A percentile compares a stretch with the other conserved stretches of the same genome.
phyloP scores from a whole-genome alignment of 768 basidiomycete species.

The Suillus lakei region DNA sequence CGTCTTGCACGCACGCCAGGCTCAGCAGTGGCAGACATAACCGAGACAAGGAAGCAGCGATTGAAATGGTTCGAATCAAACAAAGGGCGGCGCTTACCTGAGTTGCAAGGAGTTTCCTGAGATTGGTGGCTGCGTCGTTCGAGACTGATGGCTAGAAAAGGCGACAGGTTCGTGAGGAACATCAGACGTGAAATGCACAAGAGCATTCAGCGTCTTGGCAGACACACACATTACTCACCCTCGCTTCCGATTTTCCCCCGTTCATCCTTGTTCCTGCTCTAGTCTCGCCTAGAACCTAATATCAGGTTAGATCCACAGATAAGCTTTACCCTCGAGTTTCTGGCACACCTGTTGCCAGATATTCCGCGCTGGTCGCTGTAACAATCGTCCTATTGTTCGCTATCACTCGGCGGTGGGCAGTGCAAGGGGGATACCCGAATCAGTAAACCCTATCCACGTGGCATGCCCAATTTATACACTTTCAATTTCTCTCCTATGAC shows the following conservation, averaged over 20 bases:
- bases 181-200: constrained; percentile 12
- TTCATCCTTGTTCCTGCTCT: constrained; percentile 24
- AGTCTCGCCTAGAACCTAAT: not conserved
- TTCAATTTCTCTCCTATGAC: not conserved
- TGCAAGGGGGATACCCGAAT: not conserved
- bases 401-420: not conserved
- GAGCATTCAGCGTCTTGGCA: constrained; percentile 26
- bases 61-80: constrained; percentile 15
- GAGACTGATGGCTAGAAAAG: constrained; percentile 30
- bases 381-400: not conserved
- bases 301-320: not conserved
- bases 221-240: constrained; percentile 30
- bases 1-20: constrained; percentile 21
- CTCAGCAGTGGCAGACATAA: constrained; percentile 19
- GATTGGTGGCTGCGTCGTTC: constrained; percentile 35
- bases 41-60: constrained; percentile 17
- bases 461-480: not conserved
- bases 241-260: constrained; percentile 30
- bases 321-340: not conserved
- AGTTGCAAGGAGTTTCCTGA: constrained; percentile 25
- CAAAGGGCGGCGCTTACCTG: constrained; percentile 36
- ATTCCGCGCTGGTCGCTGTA: not conserved
- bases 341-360: not conserved
- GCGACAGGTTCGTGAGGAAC: constrained; percentile 21
- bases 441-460: not conserved